phyloP scores from a whole-genome alignment of 2,329 filamentous ascomycete species.

The Alternaria triticimaculans region DNA sequence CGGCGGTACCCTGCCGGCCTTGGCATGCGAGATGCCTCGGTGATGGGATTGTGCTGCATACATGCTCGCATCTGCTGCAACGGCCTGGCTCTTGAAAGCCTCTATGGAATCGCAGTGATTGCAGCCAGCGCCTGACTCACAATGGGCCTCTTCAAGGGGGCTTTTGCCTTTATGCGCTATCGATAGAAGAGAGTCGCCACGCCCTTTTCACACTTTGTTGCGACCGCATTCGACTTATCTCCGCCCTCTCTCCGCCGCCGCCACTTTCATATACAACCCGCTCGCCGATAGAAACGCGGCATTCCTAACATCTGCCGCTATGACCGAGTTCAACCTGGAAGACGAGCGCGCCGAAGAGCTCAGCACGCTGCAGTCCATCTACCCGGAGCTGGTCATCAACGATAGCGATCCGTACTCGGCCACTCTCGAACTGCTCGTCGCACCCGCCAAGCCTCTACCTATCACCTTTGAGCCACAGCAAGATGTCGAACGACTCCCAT shows the following conservation, averaged over 20 bases:
- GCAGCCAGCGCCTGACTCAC: constrained; percentile 11
- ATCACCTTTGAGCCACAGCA: constrained; percentile 32
- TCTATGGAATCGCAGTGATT: background rate
- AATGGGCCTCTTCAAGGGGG: constrained; percentile 23
- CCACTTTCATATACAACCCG: background rate
- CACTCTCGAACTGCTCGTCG: constrained; percentile 62
- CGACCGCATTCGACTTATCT: constrained; percentile 12
- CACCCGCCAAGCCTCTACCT: constrained; percentile 59
- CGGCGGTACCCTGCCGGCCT: constrained; percentile 8
- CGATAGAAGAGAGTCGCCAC: constrained; percentile 18
- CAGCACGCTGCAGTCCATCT: constrained; percentile 66
- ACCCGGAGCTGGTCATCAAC: constrained; percentile 64
- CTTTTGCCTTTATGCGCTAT: constrained; percentile 16
- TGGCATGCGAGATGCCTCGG: constrained; percentile 4
- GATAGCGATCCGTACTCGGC: constrained; percentile 52
- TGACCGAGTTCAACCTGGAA: constrained; percentile 45
- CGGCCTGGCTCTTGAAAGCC: background rate
- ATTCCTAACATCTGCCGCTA: constrained; percentile 11
- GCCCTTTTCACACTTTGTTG: constrained; percentile 16
- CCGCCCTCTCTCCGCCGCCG: constrained; percentile 17
- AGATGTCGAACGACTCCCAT: constrained; percentile 57
- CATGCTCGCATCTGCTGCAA: background rate
- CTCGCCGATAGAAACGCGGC: background rate
- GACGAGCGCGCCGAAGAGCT: constrained; percentile 68
- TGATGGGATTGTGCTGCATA: background rate